Conservation (phyloP, 345 rosid species). For the Populus alba region DNA sequence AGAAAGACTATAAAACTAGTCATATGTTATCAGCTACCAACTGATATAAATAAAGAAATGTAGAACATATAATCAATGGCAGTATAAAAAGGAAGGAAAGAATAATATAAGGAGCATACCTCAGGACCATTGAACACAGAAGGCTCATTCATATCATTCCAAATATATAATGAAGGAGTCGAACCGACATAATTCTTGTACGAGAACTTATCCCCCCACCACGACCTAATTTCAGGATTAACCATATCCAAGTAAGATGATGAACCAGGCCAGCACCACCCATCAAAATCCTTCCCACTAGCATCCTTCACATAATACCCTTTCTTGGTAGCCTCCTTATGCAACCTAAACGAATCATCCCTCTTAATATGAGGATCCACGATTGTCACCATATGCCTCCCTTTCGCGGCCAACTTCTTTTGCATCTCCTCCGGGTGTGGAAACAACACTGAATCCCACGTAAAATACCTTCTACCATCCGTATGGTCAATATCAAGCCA, state of each 20-base stretch:
- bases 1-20: neutral
- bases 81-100: neutral
- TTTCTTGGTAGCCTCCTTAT: slow-evolving; percentile 76
- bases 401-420: slow-evolving; percentile 77
- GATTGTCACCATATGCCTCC: slow-evolving; percentile 95
- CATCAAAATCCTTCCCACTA: slow-evolving; percentile 80
- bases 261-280: slow-evolving; percentile 99
- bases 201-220: slow-evolving; percentile 89
- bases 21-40: neutral
- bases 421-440: slow-evolving; percentile 97
- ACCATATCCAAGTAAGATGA: slow-evolving; percentile 83
- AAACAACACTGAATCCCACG: slow-evolving; percentile 80
- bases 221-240: slow-evolving; percentile 83
- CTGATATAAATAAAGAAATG: neutral
- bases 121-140: slow-evolving; percentile 99
- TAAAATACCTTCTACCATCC: slow-evolving; percentile 86
- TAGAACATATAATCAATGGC: neutral
- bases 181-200: slow-evolving; percentile 75
- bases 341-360: slow-evolving; percentile 71
- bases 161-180: slow-evolving; percentile 82
- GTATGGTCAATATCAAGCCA: slow-evolving; percentile 99
- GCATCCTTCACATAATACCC: slow-evolving; percentile 92
- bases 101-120: slow-evolving; percentile 43
- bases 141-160: slow-evolving; percentile 99
- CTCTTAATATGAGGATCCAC: slow-evolving; percentile 98